Evolutionary conservation across 2,329 filamentous ascomycete species (phyloP), one percentile per base, ranked within the genome.

Genomic region (Paecilomyces sp.): DNA sequence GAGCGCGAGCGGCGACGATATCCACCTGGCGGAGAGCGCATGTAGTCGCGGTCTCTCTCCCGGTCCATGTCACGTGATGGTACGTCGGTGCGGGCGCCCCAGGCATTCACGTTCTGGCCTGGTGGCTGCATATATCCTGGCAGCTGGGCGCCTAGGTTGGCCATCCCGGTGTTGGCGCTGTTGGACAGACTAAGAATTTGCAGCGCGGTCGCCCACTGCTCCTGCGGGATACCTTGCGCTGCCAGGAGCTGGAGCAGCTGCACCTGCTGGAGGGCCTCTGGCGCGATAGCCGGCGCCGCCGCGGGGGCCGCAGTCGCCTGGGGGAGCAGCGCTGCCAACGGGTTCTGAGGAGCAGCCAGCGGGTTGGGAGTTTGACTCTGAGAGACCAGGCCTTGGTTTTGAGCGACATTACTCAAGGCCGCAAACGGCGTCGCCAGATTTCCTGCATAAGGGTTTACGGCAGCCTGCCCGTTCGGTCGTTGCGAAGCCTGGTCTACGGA

Each of bases 1-100:
- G 92, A 96, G 47, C 90, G 86, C 33, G 90, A 93, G 57, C 92
- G 85, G 61, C 89, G 91, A 60, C 89, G 85, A 67, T 79, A 77
- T 61, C 76, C 74, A 56, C 81, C 79, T 61, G 80, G 80, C 18
- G 86, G 88, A 34, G 88, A 91, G 71, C 87, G 84, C 71, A 81
- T 76, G 68, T 79, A 80, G 60, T 86, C 82, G 63, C 81, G 81
- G 65, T 88, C 86, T 80, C 83, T 84, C 61, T 88, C 86, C 80
- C 82, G 85, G 68, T 75, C 73, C 61, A 76, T 75, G 58, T 79
- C 75, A 71, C 75, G 79, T 68, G 76, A 76, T 64, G 77, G 75
- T 50, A 76, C 74, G 52, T 74, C 73, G 34, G 68, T 64, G 63
- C 68, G 72, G 58, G 67, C 66, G 57, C 66, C 71, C 74, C 75